Percentiles rank a stretch among this genome's conserved stretches.
Evolutionary conservation across 108 stramenopile species (phyloP).

Genomic region (Cyclotella kingstonii): DNA sequence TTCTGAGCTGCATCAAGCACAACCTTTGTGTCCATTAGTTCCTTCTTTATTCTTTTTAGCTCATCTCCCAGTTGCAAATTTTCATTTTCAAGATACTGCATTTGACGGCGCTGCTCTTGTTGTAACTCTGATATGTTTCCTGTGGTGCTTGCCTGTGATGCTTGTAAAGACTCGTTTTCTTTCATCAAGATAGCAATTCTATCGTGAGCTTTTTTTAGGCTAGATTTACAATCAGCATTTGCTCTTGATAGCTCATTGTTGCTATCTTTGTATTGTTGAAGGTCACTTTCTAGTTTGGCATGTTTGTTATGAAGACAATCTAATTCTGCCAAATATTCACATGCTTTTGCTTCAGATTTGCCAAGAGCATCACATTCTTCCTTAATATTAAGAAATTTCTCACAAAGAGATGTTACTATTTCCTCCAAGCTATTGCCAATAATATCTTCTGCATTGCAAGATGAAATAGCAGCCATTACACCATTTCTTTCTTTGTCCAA

Average conservation of each 20-base stretch:
- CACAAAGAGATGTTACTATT: constrained; percentile 58
- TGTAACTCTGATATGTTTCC: constrained; percentile 36
- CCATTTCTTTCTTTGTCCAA: constrained; percentile 74
- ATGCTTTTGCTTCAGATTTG: constrained; percentile 36
- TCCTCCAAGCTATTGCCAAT: constrained; percentile 56
- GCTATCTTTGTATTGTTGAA: constrained; percentile 26
- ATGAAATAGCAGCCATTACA: constrained; percentile 47
- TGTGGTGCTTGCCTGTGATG: constrained; percentile 22
- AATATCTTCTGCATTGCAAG: constrained; percentile 43
- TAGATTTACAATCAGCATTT: constrained; percentile 40
- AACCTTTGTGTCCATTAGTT: constrained; percentile 47
- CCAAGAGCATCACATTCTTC: constrained; percentile 57
- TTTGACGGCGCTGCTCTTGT: constrained; percentile 55
- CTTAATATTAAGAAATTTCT: constrained; percentile 61
- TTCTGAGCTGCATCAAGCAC: constrained; percentile 54
- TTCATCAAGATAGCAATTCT: constrained; percentile 44
- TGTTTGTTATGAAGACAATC: constrained; percentile 52
- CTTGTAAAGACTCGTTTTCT: constrained; percentile 34
- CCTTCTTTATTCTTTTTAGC: constrained; percentile 61
- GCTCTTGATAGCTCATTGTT: constrained; percentile 27
- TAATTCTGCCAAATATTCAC: constrained; percentile 40
- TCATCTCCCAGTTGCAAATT: constrained; percentile 84
- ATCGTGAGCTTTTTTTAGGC: constrained; percentile 40
- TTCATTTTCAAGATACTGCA: constrained; percentile 79
- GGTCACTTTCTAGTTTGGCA: constrained; percentile 31